Evolutionary conservation across 1,284 basidiomycete species (phyloP).

Genomic region (Apiotrichum laibachii): DNA sequence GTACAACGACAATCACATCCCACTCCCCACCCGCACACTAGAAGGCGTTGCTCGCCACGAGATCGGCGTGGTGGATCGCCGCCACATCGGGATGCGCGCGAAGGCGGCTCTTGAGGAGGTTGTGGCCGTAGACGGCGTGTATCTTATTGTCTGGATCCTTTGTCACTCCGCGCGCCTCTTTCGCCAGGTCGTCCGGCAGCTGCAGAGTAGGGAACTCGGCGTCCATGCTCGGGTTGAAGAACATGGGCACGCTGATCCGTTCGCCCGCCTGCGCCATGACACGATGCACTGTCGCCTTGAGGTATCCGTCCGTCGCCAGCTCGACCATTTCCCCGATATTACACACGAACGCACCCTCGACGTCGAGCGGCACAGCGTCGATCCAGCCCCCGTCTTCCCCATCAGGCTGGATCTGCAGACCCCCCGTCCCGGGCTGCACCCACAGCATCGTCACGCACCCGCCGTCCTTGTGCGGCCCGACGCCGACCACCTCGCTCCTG

Average conservation of each 20-base stretch:
- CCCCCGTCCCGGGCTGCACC: slow-evolving; percentile 12
- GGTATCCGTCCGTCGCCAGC: slow-evolving; percentile 17
- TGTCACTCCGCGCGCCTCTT: background rate
- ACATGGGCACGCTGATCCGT: slow-evolving; percentile 19
- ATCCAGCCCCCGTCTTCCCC: slow-evolving; percentile 62
- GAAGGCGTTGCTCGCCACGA: slow-evolving; percentile 7
- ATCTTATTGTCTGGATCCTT: slow-evolving; percentile 11
- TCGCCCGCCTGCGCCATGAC: slow-evolving; percentile 11
- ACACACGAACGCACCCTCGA: slow-evolving; percentile 67
- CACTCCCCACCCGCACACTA: too few relatives aligned
- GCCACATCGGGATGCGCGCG: slow-evolving; percentile 21
- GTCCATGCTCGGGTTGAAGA: slow-evolving; percentile 21
- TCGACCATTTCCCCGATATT: slow-evolving; percentile 62
- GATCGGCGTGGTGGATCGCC: slow-evolving; percentile 10
- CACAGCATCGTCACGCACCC: slow-evolving; percentile 21
- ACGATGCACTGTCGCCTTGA: slow-evolving; percentile 22
- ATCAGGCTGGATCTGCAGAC: slow-evolving; percentile 13
- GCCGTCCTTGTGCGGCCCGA: slow-evolving; percentile 23
- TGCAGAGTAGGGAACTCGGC: slow-evolving; percentile 13
- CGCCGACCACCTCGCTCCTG: slow-evolving; percentile 6
- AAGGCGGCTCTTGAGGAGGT: slow-evolving; percentile 19
- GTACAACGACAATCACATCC: too few relatives aligned
- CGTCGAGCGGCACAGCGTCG: slow-evolving; percentile 60
- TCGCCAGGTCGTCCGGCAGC: slow-evolving; percentile 8
- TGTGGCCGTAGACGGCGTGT: slow-evolving; percentile 17